Evolutionary conservation across 202 grass and related monocot genomes (phyloP).

Genomic region (Musa balbisiana): DNA sequence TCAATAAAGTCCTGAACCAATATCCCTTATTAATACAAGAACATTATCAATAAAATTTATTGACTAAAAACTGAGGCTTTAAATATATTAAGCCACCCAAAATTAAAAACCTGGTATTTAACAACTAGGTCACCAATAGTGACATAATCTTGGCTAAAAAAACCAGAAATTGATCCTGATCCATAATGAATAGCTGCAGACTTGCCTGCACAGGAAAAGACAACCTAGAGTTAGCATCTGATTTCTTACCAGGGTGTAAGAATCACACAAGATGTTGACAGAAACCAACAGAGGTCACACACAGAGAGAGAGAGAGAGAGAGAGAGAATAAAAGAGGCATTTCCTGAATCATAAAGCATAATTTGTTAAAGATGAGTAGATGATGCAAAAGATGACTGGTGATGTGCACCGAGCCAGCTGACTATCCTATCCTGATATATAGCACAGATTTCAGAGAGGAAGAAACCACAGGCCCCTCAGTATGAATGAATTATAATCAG

Average conservation of each 20-base stretch:
- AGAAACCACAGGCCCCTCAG: no score
- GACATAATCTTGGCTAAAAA: slow-evolving; percentile 78
- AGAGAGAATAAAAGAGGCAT: no score
- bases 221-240: neutral
- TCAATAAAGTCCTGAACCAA: slow-evolving; percentile 86
- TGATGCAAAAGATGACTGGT: no score
- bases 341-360: no score
- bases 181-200: slow-evolving; percentile 77
- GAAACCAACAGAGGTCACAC: no score
- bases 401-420: no score
- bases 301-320: no score
- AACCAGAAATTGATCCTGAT: slow-evolving; percentile 61
- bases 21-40: slow-evolving; percentile 1
- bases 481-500: no score
- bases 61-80: neutral
- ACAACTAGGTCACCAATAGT: slow-evolving; percentile 56
- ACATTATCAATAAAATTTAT: neutral
- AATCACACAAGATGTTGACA: neutral
- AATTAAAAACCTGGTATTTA: slow-evolving; percentile 55
- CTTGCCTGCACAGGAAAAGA: slow-evolving; percentile 40
- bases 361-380: no score
- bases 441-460: no score
- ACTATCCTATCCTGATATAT: no score
- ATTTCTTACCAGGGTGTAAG: neutral
- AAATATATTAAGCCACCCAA: neutral